A percentile compares a stretch with the other conserved stretches of the same genome.
phyloP scores from a whole-genome alignment of 768 basidiomycete species.

The Boletus edulis region DNA sequence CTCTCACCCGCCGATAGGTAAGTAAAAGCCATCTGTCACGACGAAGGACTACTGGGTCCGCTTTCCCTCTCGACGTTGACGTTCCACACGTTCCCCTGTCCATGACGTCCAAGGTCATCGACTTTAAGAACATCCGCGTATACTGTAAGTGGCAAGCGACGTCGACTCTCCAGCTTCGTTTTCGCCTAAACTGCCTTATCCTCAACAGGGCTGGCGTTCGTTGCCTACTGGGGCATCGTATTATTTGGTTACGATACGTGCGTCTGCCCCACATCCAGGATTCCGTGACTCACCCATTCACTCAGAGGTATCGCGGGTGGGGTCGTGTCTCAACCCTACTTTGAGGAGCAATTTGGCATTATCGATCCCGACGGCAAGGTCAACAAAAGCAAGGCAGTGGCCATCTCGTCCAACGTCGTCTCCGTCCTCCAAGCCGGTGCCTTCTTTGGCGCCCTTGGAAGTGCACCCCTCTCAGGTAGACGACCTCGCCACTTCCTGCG shows the following conservation, averaged over 20 bases:
- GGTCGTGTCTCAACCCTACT: slow-evolving; percentile 62
- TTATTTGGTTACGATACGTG: slow-evolving; percentile 81
- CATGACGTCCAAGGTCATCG: neutral
- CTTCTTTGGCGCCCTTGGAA: slow-evolving; percentile 81
- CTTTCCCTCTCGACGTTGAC: neutral
- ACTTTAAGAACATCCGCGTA: slow-evolving; percentile 56
- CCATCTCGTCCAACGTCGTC: slow-evolving; percentile 79
- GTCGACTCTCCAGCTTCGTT: neutral
- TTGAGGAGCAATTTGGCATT: slow-evolving; percentile 62
- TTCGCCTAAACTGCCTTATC: neutral
- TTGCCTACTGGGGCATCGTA: slow-evolving; percentile 78
- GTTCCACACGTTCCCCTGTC: neutral
- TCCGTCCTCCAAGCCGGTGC: slow-evolving; percentile 86
- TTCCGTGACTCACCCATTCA: neutral
- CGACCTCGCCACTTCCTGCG: slow-evolving; percentile 1
- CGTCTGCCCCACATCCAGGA: slow-evolving; percentile 21
- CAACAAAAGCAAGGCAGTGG: slow-evolving; percentile 40
- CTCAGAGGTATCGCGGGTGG: slow-evolving; percentile 65
- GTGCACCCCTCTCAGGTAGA: slow-evolving; percentile 67
- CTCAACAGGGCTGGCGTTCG: slow-evolving; percentile 61
- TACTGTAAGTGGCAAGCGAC: slow-evolving; percentile 47
- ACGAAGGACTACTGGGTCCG: too few species aligned
- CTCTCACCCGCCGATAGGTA: too few species aligned
- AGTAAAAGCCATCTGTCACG: too few species aligned
- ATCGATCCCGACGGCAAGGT: slow-evolving; percentile 41